Percentiles rank a stretch among this genome's conserved stretches.
These are phyloP conservation scores for Talaromyces trachyspermus DNA, from an alignment of 495 filamentous ascomycete species.

Conservation along the genomic window DNA sequence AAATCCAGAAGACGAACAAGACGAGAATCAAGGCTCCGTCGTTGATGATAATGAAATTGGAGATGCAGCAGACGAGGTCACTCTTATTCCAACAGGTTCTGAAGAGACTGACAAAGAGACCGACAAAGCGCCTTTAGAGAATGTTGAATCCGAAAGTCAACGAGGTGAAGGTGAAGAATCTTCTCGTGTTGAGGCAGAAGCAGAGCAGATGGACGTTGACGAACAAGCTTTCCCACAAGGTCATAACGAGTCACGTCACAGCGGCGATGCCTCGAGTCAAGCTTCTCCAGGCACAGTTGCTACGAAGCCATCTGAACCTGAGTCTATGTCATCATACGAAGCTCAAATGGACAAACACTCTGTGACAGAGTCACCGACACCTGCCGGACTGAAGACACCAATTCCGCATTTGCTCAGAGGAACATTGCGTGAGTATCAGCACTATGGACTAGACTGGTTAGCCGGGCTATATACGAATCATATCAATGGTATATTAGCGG, in stretches of 20 bases:
- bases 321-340: conserved; percentile 57
- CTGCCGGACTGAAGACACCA: conserved; percentile 54
- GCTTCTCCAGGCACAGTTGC: conserved; percentile 54
- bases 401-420: conserved; percentile 87
- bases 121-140: not conserved
- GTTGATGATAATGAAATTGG: conserved; percentile 22
- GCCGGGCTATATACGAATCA: conserved; percentile 84
- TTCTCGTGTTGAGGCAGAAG: too few relatives aligned
- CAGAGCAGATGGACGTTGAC: not conserved
- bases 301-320: conserved; percentile 60
- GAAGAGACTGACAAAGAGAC: conserved; percentile 10
- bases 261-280: conserved; percentile 33
- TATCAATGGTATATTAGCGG: conserved; percentile 96
- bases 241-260: conserved; percentile 19
- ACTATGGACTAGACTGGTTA: conserved; percentile 94
- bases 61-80: conserved; percentile 40
- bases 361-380: conserved; percentile 24
- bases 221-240: conserved; percentile 1
- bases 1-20: conserved; percentile 15
- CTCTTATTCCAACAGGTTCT: conserved; percentile 37
- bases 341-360: conserved; percentile 27
- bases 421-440: conserved; percentile 91
- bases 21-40: conserved; percentile 14
- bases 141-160: not conserved
- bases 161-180: too few relatives aligned